Evolutionary conservation across 2,329 filamentous ascomycete genomes (phyloP).

Genomic region (Sporothrix luriei): DNA sequence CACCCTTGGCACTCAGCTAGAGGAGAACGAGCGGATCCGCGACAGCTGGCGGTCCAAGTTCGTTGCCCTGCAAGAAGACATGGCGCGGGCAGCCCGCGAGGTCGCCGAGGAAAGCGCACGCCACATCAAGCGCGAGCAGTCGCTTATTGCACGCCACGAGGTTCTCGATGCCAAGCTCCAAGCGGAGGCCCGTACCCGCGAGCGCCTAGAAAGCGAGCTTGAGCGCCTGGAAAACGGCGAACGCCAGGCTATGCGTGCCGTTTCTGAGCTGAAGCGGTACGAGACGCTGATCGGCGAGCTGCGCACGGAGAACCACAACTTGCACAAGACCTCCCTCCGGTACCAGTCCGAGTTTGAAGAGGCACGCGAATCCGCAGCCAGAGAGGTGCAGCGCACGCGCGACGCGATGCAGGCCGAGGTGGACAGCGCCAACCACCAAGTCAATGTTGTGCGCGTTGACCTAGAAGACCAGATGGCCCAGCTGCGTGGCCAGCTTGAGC

Average conservation of each 20-base stretch:
- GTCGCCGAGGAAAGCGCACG: slow-evolving; percentile 80
- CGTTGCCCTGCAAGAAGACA: slow-evolving; percentile 81
- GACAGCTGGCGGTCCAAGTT: slow-evolving; percentile 85
- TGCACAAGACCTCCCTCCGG: slow-evolving; percentile 68
- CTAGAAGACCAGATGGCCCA: slow-evolving; percentile 77
- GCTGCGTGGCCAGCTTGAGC: slow-evolving; percentile 74
- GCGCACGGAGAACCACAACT: slow-evolving; percentile 68
- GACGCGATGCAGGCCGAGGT: slow-evolving; percentile 79
- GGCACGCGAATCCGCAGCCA: slow-evolving; percentile 74
- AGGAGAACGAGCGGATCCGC: slow-evolving; percentile 82
- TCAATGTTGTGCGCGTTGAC: slow-evolving; percentile 79
- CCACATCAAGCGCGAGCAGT: slow-evolving; percentile 77
- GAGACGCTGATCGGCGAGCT: slow-evolving; percentile 59
- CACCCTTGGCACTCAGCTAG: slow-evolving; percentile 73
- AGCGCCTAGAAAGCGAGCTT: slow-evolving; percentile 67
- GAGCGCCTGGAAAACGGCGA: slow-evolving; percentile 66
- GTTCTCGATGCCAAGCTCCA: slow-evolving; percentile 76
- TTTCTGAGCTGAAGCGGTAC: slow-evolving; percentile 63
- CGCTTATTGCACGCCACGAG: slow-evolving; percentile 76
- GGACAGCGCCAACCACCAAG: slow-evolving; percentile 80
- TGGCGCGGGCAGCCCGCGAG: slow-evolving; percentile 75
- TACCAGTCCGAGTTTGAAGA: slow-evolving; percentile 84
- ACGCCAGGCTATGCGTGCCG: slow-evolving; percentile 65
- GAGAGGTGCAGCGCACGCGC: slow-evolving; percentile 79
- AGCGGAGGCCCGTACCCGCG: slow-evolving; percentile 70